Base-by-base conservation (phyloP, 2,329 filamentous ascomycete genomes). In the Gaeumannomyces tritici region DNA sequence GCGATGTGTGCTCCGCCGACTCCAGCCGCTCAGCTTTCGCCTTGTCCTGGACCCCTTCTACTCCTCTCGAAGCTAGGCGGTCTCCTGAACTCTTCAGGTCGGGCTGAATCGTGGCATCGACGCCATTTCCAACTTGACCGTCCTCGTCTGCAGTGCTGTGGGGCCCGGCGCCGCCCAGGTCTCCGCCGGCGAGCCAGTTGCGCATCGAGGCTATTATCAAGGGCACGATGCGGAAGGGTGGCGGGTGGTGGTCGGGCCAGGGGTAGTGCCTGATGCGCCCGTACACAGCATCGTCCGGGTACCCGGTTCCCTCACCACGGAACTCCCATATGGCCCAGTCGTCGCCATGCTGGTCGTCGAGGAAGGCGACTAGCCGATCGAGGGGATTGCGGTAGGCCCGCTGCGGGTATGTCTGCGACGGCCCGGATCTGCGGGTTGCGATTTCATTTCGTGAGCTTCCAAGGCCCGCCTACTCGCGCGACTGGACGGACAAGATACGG, bases 311-410 rank as follows among this genome's bases (percentile, higher is more conserved):
- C 73, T 99, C 95, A 47, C 92, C 95, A 57, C 95, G 88, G 69
- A 99, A 99, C 76, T 99, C 95, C 91, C 93, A 99, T 70, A 99
- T 96, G 3, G 89, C 87, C 95, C 95, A 99, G 66, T 95, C 79
- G 29, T 86, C 77, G 31, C 83, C 88, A 75, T 99, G 95, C 70
- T 92, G 91, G 57, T 82, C 79, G 75, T 98, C 91, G 65, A 99
- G 87, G 73, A 93, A 99, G 66, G 85, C 83, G 64, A 98, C 91
- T 27, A 99, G 85, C 54, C 88, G 84, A 71, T 96, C 89, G 60
- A 96, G 87, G 0, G 93, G 93, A 72, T 96, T 99, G 71, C 95
- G 90, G 76, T 98, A 99, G 64, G 91, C 92, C 66, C 89, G 87
- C 73, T 96, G 89, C 0, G 95, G 93, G 71, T 96, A 97, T 24